Base-by-base conservation (phyloP, 2,329 filamentous ascomycete species). In the Fusarium kyushuense region DNA sequence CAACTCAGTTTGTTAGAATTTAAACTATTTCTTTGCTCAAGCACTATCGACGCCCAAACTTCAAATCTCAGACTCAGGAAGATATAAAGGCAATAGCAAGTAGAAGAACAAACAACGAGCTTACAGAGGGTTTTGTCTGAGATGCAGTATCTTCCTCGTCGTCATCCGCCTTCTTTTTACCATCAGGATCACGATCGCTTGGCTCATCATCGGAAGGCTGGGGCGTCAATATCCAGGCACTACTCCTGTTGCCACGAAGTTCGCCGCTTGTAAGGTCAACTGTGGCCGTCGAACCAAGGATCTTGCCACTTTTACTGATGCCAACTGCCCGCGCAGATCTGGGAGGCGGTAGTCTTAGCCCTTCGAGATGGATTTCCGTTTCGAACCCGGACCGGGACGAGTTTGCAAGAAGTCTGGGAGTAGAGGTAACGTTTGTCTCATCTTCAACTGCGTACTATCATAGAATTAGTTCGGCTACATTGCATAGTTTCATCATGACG, bases 301-400 rank as follows among this genome's bases (percentile, higher is more conserved):
- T 46, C 27, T 71, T 65, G 17, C 67, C 65, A 19, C 67, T 56
- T 16, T 69, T 62, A 33, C 58, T 62, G 9, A 72, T 29, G 7
- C 65, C 70, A 5, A 59, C 19, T 27, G 67, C 70, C 47, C 67
- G 69, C 30, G 54, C 70, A 19, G 69, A 69, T 23, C 25, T 53
- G 12, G 65, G 56, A 41, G 57, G 36, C 8, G 49, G 23, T 5
- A 27, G 14, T 16, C 36, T 38, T 19, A 30, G 12, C 12, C 43
- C 38, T 16, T 65, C 48, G 6, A 72, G 36, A 3, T 6, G 25
- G 33, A 72, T 71, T 25, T 59, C 47, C 7, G 70, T 72, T 48
- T 72, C 70, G 29, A 72, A 72, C 4, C 70, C 70, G 6, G 49
- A 46, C 32, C 70, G 70, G 17, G 70, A 57, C 13, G 70, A 71